Conservation (phyloP, 2,329 filamentous ascomycete species). For the Cucurbitaria berberidis region DNA sequence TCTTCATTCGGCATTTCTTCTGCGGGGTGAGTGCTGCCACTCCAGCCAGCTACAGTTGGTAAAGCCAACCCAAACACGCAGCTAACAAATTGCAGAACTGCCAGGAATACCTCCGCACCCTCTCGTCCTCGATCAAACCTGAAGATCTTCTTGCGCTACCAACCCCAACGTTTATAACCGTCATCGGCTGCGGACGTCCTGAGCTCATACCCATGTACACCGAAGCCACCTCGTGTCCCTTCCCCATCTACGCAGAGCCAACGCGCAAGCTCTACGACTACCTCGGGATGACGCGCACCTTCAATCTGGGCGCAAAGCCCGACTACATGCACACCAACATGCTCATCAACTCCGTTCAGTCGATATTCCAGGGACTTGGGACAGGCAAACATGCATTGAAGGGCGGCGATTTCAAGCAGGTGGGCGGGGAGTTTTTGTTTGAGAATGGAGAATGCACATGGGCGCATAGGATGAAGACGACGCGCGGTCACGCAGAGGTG, state of each 20-base stretch:
- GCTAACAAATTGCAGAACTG: constrained; percentile 63
- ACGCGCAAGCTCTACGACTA: constrained; percentile 68
- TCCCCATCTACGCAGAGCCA: constrained; percentile 80
- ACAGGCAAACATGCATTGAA: constrained; percentile 65
- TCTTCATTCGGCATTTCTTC: constrained; percentile 82
- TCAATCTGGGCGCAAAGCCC: constrained; percentile 66
- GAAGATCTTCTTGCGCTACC: constrained; percentile 55
- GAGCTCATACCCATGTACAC: constrained; percentile 71
- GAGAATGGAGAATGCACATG: constrained; percentile 73
- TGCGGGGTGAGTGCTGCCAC: constrained; percentile 68
- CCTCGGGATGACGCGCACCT: constrained; percentile 72
- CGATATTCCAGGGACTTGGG: constrained; percentile 67
- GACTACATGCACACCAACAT: constrained; percentile 67
- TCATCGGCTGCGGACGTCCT: constrained; percentile 76
- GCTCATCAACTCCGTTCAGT: constrained; percentile 55
- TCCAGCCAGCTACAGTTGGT: not conserved
- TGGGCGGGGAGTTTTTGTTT: constrained; percentile 81
- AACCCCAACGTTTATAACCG: constrained; percentile 65
- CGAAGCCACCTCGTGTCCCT: constrained; percentile 67
- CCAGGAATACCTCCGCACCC: constrained; percentile 72
- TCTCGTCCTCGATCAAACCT: constrained; percentile 63
- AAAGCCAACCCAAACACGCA: not conserved
- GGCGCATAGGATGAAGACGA: constrained; percentile 83
- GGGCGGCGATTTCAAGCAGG: constrained; percentile 70
- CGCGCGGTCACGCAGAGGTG: constrained; percentile 77